Evolutionary conservation across 2,329 filamentous ascomycete genomes (phyloP), one percentile per base, ranked within the genome.

Genomic region (Colletotrichum musicola): DNA sequence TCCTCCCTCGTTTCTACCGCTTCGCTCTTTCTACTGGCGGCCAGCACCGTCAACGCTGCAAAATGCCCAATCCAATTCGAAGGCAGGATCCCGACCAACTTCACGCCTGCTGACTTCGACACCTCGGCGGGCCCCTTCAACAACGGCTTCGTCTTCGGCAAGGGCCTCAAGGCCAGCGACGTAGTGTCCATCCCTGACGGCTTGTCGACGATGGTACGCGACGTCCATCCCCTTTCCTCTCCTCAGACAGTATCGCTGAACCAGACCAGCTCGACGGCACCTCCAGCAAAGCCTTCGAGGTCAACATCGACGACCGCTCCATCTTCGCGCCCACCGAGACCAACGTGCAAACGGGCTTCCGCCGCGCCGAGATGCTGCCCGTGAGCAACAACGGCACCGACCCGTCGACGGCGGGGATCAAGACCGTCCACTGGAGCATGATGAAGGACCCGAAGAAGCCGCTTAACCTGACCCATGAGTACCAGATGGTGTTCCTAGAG

Each of bases 341-440:
- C 71, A 83, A 85, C 72, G 75, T 82, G 56, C 88, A 91, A 75
- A 79, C 78, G 1, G 88, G 88, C 16, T 90, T 91, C 80, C 84
- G 89, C 42, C 86, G 89, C 68, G 86, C 86, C 0, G 88, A 89
- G 64, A 81, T 90, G 60, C 82, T 88, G 59, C 81, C 84, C 6
- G 76, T 81, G 70, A 79, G 83, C 79, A 84, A 86, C 79, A 79
- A 77, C 16, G 81, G 86, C 60, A 82, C 83, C 42, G 87, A 88
- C 58, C 71, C 78, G 10, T 86, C 84, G n/a, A 86, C 83, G 22
- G 75, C 76, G 22, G 88, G 87, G 20, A 77, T 89, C 62, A 89
- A 89, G 78, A 89, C 88, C 0, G 81, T 90, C 58, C 89, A 90
- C 77, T 90, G 88, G 77, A 88, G 84, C 71, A 75, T 90, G 44